phyloP scores from a whole-genome alignment of 2,329 filamentous ascomycete species.

The Ophiocordyceps camponoti-floridani region DNA sequence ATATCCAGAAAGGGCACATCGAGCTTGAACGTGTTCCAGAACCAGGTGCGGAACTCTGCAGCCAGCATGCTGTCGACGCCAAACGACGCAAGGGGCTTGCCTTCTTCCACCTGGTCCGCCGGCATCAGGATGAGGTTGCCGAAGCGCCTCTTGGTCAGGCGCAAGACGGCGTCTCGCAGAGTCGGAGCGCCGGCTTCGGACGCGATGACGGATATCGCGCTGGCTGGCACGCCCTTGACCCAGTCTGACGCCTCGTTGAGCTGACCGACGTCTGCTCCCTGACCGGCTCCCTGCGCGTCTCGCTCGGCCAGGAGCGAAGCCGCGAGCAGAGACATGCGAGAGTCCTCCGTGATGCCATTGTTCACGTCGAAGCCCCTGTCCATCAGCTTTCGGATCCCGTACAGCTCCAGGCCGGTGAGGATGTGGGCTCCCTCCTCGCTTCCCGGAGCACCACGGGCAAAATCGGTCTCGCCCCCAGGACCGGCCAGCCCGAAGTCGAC shows the following conservation, averaged over 20 bases:
- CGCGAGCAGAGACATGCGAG: constrained; percentile 6
- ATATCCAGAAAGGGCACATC: constrained; percentile 13
- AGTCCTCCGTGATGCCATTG: constrained; percentile 4
- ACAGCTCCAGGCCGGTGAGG: constrained; percentile 9
- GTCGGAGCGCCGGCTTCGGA: constrained; percentile 1
- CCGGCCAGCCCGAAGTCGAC: constrained; percentile 5
- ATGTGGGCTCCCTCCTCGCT: constrained; percentile 4
- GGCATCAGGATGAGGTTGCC: constrained; percentile 9
- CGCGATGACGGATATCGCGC: background rate
- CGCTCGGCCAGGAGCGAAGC: constrained; percentile 1
- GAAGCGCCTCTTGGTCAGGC: constrained; percentile 3
- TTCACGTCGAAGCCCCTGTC: constrained; percentile 6
- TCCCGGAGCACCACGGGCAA: background rate
- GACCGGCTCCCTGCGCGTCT: background rate
- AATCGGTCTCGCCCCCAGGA: background rate
- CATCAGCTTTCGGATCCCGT: constrained; percentile 5
- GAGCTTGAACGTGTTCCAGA: constrained; percentile 13
- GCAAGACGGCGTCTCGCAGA: constrained; percentile 2
- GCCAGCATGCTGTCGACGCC: constrained; percentile 23
- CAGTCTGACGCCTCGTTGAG: background rate
- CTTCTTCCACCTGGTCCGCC: constrained; percentile 9
- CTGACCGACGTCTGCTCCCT: background rate
- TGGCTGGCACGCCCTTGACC: background rate
- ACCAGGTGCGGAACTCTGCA: constrained; percentile 18
- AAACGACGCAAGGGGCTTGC: constrained; percentile 11